Evolutionary conservation across 129 eudicot genomes (phyloP), one percentile per base, ranked within the genome.

Genomic region (Kitagawia praeruptora): DNA sequence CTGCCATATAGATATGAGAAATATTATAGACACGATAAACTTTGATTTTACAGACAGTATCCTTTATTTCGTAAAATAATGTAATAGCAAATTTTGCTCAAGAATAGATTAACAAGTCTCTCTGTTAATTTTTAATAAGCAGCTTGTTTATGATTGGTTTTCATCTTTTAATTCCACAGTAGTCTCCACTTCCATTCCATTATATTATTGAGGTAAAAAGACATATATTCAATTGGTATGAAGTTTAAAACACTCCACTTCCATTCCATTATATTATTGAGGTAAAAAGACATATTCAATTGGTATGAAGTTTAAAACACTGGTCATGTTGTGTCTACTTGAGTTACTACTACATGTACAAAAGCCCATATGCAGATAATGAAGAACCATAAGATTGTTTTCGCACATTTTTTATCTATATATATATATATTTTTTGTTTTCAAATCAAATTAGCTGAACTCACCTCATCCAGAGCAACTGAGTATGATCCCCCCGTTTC

Each of bases 401-500:
- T n/a, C n/a, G n/a, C n/a, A n/a, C n/a, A n/a, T n/a, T n/a, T n/a
- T n/a, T n/a, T n/a, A n/a, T n/a, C n/a, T n/a, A n/a, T n/a, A n/a
- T n/a, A n/a, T n/a, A n/a, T n/a, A n/a, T n/a, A n/a, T n/a, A n/a
- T n/a, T n/a, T n/a, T n/a, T n/a, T n/a, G n/a, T n/a, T n/a, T n/a
- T n/a, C n/a, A n/a, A n/a, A n/a, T 3, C 16, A 28, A 58, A 44
- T 44, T 66, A 78, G 34, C 61, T 78, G 34, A 80, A 77, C 93
- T 85, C 75, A 95, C 99, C 99, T 95, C 99, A 85, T 95, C 99
- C 82, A 95, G 76, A 39, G 99, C 96, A 72, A 95, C 93, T 27
- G 93, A 85, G 85, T 95, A 95, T n/a, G 85, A 83, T 78, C 99
- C 99, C 76, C 96, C 99, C 25, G 99, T 95, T 87, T 95, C 98